phyloP scores from a whole-genome alignment of 2,329 filamentous ascomycete genomes.

The Xylaria sp. region DNA sequence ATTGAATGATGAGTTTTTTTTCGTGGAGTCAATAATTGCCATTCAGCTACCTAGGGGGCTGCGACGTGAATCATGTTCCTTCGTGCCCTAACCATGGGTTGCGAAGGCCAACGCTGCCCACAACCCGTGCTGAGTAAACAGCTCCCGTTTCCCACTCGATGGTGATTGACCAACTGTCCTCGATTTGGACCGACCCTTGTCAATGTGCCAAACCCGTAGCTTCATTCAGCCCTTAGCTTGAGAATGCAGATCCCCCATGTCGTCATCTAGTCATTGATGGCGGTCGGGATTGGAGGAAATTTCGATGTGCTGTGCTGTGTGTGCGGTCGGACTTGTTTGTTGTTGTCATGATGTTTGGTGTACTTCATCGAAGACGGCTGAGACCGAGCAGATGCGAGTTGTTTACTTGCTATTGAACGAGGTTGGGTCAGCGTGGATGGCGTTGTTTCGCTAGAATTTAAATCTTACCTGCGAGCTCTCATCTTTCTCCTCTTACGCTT shows the following conservation, averaged over 20 bases:
- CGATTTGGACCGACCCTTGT: conserved; percentile 42
- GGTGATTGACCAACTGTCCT: conserved; percentile 48
- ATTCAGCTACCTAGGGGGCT: conserved; percentile 44
- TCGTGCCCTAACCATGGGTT: conserved; percentile 35
- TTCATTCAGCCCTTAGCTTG: conserved; percentile 36
- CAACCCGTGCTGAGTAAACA: conserved; percentile 44
- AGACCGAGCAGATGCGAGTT: conserved; percentile 54
- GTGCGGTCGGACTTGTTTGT: conserved; percentile 45
- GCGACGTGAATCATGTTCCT: conserved; percentile 36
- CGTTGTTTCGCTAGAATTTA: not conserved
- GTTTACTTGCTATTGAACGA: conserved; percentile 54
- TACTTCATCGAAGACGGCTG: conserved; percentile 48
- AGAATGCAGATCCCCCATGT: conserved; percentile 16
- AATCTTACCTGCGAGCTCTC: conserved; percentile 90
- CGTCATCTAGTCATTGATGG: conserved; percentile 19
- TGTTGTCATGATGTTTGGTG: conserved; percentile 50
- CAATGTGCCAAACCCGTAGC: conserved; percentile 49
- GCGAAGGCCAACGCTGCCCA: conserved; percentile 31
- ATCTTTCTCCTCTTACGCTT: conserved; percentile 99
- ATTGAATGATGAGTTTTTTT: not conserved
- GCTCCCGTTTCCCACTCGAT: conserved; percentile 45
- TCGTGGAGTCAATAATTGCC: conserved; percentile 36
- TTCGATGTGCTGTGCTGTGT: conserved; percentile 44
- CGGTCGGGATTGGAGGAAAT: conserved; percentile 18
- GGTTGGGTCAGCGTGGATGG: conserved; percentile 6